These are phyloP conservation scores for Aspergillus piperis DNA, from an alignment of 2,329 filamentous ascomycete genomes.

Conservation along the genomic window DNA sequence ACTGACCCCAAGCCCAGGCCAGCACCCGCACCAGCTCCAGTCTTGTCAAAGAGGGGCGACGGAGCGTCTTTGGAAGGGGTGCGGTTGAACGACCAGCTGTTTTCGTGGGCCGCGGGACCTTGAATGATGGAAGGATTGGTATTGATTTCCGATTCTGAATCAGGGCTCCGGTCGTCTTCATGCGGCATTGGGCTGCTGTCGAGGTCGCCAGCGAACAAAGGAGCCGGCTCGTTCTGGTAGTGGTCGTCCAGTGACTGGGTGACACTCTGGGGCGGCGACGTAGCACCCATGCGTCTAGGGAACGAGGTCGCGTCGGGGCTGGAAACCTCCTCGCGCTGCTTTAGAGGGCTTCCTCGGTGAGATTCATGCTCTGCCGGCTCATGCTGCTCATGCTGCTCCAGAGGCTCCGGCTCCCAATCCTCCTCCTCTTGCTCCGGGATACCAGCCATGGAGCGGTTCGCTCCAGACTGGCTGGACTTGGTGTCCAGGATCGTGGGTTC, in stretches of 20 bases:
- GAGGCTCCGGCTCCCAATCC: conserved; percentile 26
- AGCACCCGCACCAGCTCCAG: conserved; percentile 47
- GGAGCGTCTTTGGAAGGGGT: conserved; percentile 52
- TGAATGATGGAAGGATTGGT: conserved; percentile 85
- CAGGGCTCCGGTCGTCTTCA: conserved; percentile 41
- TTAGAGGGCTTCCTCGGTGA: conserved; percentile 48
- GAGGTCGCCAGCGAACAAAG: conserved; percentile 70
- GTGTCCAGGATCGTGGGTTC: conserved; percentile 76
- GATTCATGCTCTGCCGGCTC: conserved; percentile 25
- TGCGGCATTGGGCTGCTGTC: conserved; percentile 58
- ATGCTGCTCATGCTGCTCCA: conserved; percentile 23
- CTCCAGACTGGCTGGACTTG: conserved; percentile 52
- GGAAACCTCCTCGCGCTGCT: conserved; percentile 43
- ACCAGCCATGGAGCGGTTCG: conserved; percentile 49
- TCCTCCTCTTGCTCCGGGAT: conserved; percentile 40
- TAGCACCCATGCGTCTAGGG: conserved; percentile 43
- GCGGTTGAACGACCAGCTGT: conserved; percentile 57
- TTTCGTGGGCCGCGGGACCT: conserved; percentile 58
- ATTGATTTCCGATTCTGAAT: conserved; percentile 62
- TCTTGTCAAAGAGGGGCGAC: conserved; percentile 34
- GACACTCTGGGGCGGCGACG: conserved; percentile 58
- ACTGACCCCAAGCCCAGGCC: conserved; percentile 58
- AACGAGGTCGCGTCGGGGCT: conserved; percentile 42
- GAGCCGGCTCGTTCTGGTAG: conserved; percentile 44
- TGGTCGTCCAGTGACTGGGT: conserved; percentile 48